A percentile compares a stretch with the other conserved stretches of the same genome.
phyloP scores from a whole-genome alignment of 495 filamentous ascomycete species.

The Thozetella sp. region DNA sequence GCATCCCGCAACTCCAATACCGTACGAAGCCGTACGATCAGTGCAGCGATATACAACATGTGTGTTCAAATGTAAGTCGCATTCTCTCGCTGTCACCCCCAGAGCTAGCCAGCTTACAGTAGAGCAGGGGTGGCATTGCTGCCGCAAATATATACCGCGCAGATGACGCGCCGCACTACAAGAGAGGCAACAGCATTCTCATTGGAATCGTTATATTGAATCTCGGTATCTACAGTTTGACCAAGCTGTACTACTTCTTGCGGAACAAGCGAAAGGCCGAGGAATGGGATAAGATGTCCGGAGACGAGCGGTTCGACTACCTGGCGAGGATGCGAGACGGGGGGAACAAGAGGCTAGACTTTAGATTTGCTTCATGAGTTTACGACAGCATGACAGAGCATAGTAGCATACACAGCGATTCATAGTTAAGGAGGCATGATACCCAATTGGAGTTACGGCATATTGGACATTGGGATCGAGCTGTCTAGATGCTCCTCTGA shows the following conservation, averaged over 20 bases:
- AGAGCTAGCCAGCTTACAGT: neutral
- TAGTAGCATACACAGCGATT: too few species aligned
- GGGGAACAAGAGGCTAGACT: slow-evolving; percentile 70
- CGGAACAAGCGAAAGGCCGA: slow-evolving; percentile 43
- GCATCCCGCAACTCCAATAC: slow-evolving; percentile 57
- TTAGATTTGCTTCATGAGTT: slow-evolving; percentile 32
- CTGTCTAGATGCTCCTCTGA: too few species aligned
- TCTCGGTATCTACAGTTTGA: slow-evolving; percentile 50
- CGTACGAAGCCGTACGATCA: slow-evolving; percentile 64
- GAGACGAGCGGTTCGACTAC: slow-evolving; percentile 61
- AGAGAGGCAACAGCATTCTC: slow-evolving; percentile 62
- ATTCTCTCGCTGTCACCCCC: neutral
- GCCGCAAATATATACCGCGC: slow-evolving; percentile 53
- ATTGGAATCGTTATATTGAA: slow-evolving; percentile 56
- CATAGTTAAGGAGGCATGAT: too few species aligned
- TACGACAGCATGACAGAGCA: neutral
- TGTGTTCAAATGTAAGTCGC: slow-evolving; percentile 53
- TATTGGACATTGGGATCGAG: too few species aligned
- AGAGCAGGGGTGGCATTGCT: slow-evolving; percentile 53
- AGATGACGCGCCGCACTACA: slow-evolving; percentile 64
- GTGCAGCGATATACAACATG: slow-evolving; percentile 71
- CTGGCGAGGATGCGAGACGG: slow-evolving; percentile 61
- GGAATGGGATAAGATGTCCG: slow-evolving; percentile 56
- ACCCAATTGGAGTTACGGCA: too few species aligned
- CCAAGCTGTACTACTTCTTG: slow-evolving; percentile 62